Conservation (phyloP, 768 basidiomycete species). For the Auricularia sp. region DNA sequence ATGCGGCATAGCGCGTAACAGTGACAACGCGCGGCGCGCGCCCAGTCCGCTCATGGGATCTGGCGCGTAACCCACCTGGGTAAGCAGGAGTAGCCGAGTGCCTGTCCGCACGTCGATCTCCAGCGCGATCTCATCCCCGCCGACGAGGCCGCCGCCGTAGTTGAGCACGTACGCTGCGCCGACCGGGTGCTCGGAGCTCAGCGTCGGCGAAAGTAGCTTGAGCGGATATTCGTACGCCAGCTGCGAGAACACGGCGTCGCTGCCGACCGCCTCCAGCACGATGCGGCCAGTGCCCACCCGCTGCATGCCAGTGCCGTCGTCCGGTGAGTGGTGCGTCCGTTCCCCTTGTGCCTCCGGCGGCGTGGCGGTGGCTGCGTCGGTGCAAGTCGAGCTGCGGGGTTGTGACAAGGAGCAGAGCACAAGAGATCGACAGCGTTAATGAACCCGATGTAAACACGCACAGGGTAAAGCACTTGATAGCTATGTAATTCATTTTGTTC, state of each 20-base stretch:
- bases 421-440: background rate
- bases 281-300: conserved; percentile 6
- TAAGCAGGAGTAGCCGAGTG: conserved; percentile 60
- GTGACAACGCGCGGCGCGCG: background rate
- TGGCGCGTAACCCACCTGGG: conserved; percentile 51
- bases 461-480: no score
- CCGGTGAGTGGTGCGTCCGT: background rate
- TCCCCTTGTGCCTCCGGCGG: no score
- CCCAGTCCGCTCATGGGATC: background rate
- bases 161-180: conserved; percentile 70
- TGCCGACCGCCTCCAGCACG: conserved; percentile 28
- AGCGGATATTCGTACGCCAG: conserved; percentile 77
- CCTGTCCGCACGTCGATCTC: conserved; percentile 46
- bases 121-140: conserved; percentile 66
- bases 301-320: background rate
- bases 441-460: background rate
- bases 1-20: background rate
- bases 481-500: no score
- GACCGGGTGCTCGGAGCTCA: conserved; percentile 30
- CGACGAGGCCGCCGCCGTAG: conserved; percentile 88
- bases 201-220: conserved; percentile 70
- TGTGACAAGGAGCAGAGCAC: background rate
- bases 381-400: background rate
- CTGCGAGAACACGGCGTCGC: conserved; percentile 55
- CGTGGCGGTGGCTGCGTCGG: background rate